Base-by-base conservation (phyloP, 768 basidiomycete genomes). In the Xerocomus potaroensis region DNA sequence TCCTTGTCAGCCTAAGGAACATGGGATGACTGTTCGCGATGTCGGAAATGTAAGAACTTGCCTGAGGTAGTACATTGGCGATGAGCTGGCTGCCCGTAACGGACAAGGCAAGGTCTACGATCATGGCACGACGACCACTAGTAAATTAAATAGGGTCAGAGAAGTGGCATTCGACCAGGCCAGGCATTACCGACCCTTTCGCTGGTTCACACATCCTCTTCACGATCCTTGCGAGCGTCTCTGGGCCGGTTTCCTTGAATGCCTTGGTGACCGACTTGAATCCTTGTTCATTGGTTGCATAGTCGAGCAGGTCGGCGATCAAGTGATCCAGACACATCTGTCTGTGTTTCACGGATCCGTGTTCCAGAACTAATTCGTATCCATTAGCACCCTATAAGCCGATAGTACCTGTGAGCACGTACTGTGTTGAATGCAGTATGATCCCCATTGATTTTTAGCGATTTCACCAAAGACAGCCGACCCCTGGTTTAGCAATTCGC, bases 361-460 rank as follows among this genome's bases (percentile, higher is more conserved):
- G 90, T 62, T 92, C 90, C 38, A 92, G 73, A 51, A 91, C 89
- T 91, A 36, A 29, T 21, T 15, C 23, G 27, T 22, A 32, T 40
- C 11, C 32, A 26, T 49, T 23, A 54, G 49, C 36, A 42, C 34
- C 31, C 47, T 9, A 35, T 12, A 49, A 11, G 26, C n/a, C 21
- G 19, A 24, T 21, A n/a, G n/a, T n/a, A 42, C 31, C 37, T 29
- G 7, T 18, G 15, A 32, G 46, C 9, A 67, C 87, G 46, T 54
- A 90, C 89, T 89, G 48, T 90, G 89, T 55, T 90, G 87, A 22
- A 91, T 75, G 61, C 88, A 91, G 56, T 90, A 91, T 1, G 87
- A 84, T 10, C 90, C 90, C 89, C 89, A 92, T 60, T 91, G 89
- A 50, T 81, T 92, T 70, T 87, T 90, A 16, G 84, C 74, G 15